Base-by-base conservation (phyloP, 1,284 basidiomycete species). In the Sporisorium reilianum region DNA sequence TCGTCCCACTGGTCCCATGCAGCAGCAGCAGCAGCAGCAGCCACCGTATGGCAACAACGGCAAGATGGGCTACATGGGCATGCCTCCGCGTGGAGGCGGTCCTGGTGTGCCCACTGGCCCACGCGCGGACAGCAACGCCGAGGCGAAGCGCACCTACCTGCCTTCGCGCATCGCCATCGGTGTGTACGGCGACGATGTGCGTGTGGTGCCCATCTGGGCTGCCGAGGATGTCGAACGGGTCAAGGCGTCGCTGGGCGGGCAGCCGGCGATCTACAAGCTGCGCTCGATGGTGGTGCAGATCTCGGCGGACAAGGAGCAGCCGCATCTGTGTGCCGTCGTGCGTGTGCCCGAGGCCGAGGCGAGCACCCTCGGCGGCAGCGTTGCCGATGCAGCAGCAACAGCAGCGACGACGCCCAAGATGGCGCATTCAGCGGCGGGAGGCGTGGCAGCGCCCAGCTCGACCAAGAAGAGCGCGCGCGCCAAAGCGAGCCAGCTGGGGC, bases 281-380 rank as follows among this genome's bases (percentile, higher is more conserved):
- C 78, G 80, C 23, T 75, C 91, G 6, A 87, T 98, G 75, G 89
- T 98, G 3, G 90, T 92, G 18, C 93, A 97, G 84, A 90, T 98
- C 7, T 89, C 91, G 61, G 88, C 90, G 5, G 92, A 92, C 64
- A 90, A 91, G 49, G 90, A 90, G 48, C 88, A 89, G 30, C 91
- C 93, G 0, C 96, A 99, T 85, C 88, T 98, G 22, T 91, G 96
- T n/a, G 91, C 94, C 0, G 89, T 97, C 55, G 89, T 95, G 42
- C 93, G 92, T 90, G 91, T 93, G 10, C 90, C 92, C 53, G 89
- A 89, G 2, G 74, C 69, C 52, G 74, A 76, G 26, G 32, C 48
- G 3, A 50, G 48, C 16, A 75, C 85, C 3, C 79, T 79, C 2
- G 78, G 76, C 10, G 85, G 64, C 1, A 82, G 84, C 14, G 28